Conservation (phyloP, 768 basidiomycete species). For the Mycena capillaripes region DNA sequence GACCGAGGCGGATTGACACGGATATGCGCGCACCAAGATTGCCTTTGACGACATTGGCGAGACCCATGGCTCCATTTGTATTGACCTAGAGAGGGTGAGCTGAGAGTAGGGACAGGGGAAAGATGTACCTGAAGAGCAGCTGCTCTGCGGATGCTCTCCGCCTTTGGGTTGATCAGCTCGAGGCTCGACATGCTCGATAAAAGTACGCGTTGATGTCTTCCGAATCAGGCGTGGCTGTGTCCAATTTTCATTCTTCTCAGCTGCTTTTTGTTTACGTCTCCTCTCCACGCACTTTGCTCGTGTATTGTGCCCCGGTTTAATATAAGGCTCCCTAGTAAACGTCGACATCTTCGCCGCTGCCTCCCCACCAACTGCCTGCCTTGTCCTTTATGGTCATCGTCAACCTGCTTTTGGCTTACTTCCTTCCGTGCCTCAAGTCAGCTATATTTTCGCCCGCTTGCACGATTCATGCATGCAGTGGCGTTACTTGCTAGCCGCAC, state of each 20-base stretch:
- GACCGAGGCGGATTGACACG: slow-evolving; percentile 15
- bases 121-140: slow-evolving; percentile 89
- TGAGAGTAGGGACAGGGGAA: slow-evolving; percentile 36
- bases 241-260: neutral
- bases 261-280: neutral
- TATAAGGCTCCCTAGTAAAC: neutral
- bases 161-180: slow-evolving; percentile 97
- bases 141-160: slow-evolving; percentile 91
- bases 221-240: slow-evolving; percentile 24
- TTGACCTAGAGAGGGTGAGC: slow-evolving; percentile 73
- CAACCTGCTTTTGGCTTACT: neutral
- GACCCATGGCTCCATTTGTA: slow-evolving; percentile 95
- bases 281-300: slow-evolving; percentile 3
- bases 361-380: neutral
- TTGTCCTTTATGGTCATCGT: neutral
- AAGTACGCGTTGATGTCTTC: slow-evolving; percentile 26
- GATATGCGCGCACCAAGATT: slow-evolving; percentile 82
- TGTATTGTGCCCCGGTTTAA: slow-evolving; percentile 15
- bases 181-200: slow-evolving; percentile 80
- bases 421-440: neutral
- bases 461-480: slow-evolving; percentile 4
- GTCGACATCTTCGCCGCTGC: neutral
- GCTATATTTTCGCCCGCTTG: slow-evolving; percentile 6
- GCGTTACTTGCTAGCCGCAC: neutral
- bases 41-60: slow-evolving; percentile 96